Conservation (phyloP, 805 yeast genomes). For the Alloascoidea hylecoeti region DNA sequence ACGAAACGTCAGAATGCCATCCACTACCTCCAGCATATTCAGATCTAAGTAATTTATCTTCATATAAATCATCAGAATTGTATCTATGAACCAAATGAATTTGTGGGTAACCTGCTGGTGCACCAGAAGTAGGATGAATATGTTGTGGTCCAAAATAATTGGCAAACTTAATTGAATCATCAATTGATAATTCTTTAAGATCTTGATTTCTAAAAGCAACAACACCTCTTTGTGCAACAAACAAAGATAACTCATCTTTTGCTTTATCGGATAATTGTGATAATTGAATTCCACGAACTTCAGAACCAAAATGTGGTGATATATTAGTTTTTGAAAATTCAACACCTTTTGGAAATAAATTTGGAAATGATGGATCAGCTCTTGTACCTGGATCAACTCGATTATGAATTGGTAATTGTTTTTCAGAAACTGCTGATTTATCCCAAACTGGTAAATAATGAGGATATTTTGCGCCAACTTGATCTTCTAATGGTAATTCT, state of each 20-base stretch:
- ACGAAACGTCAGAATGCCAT: slow-evolving; percentile 73
- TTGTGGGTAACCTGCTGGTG: slow-evolving; percentile 43
- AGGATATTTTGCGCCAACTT: neutral
- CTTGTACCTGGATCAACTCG: slow-evolving; percentile 45
- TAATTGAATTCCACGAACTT: slow-evolving; percentile 43
- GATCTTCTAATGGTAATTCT: slow-evolving; percentile 1
- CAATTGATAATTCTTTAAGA: slow-evolving; percentile 25
- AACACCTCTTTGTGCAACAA: slow-evolving; percentile 58
- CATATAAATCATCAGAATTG: slow-evolving; percentile 18
- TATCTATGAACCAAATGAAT: slow-evolving; percentile 47
- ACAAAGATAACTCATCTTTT: slow-evolving; percentile 49
- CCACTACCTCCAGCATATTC: slow-evolving; percentile 9
- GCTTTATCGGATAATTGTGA: slow-evolving; percentile 33
- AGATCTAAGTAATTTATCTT: slow-evolving; percentile 10
- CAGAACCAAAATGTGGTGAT: slow-evolving; percentile 63
- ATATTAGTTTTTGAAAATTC: slow-evolving; percentile 17
- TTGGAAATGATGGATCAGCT: slow-evolving; percentile 44
- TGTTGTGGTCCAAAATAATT: slow-evolving; percentile 57
- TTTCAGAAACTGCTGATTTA: slow-evolving; percentile 30
- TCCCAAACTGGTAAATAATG: slow-evolving; percentile 55
- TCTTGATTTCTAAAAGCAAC: slow-evolving; percentile 56
- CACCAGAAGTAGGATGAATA: slow-evolving; percentile 63
- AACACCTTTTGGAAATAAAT: slow-evolving; percentile 26
- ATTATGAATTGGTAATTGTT: slow-evolving; percentile 39
- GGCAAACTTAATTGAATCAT: slow-evolving; percentile 31